Percentiles rank a stretch among this genome's conserved stretches.
phyloP scores from a whole-genome alignment of 495 filamentous ascomycete species.

The Penicillium taxi region DNA sequence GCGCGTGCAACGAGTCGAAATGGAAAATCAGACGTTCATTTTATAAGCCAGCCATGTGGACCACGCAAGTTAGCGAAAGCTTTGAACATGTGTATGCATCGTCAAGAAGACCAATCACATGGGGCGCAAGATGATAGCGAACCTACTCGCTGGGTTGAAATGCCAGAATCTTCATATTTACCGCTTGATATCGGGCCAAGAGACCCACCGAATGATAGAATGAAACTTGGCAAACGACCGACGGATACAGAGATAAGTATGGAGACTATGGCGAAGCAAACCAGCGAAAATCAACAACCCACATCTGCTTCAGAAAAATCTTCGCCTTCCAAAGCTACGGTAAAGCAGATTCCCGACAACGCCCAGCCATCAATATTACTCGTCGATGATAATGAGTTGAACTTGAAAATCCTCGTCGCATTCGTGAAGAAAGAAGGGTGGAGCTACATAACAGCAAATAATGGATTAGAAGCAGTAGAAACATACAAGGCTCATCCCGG shows the following conservation, averaged over 20 bases:
- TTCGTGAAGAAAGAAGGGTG: conserved; percentile 35
- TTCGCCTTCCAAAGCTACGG: no score
- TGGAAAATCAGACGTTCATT: conserved; percentile 14
- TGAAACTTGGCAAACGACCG: not conserved
- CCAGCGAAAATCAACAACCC: not conserved
- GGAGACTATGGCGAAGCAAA: not conserved
- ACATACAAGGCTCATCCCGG: conserved; percentile 22
- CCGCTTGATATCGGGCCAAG: not conserved
- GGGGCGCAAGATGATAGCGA: no score
- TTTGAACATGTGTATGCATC: conserved; percentile 20
- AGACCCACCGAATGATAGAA: not conserved
- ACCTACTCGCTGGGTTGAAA: conserved; percentile 22
- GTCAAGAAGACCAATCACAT: no score
- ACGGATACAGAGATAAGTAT: not conserved
- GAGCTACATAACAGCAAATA: conserved; percentile 28
- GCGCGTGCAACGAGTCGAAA: conserved; percentile 9
- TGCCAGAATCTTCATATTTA: conserved; percentile 7
- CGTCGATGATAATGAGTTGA: conserved; percentile 35
- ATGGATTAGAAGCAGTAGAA: conserved; percentile 48
- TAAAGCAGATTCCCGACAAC: not conserved
- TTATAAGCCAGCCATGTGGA: conserved; percentile 29
- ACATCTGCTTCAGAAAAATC: not conserved
- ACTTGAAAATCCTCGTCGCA: conserved; percentile 19
- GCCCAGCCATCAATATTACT: conserved; percentile 13
- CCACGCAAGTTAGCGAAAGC: conserved; percentile 21